Evolutionary conservation across 495 filamentous ascomycete genomes (phyloP).

Genomic region (Chaetomidium leptoderma): DNA sequence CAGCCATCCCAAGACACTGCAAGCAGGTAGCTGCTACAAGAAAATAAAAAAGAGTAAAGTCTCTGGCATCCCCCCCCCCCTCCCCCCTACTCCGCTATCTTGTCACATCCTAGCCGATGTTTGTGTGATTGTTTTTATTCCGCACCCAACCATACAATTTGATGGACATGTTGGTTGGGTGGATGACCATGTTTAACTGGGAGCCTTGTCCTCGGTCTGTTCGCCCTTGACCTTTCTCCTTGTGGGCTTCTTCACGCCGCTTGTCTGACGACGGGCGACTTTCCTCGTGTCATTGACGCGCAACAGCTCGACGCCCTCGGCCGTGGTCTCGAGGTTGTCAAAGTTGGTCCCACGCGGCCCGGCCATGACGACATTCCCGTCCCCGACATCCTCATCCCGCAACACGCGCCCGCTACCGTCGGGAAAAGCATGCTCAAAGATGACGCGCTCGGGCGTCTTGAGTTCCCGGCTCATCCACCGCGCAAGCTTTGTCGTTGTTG

Average conservation of each 20-base stretch:
- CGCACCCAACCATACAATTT: neutral
- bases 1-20: slow-evolving; percentile 4
- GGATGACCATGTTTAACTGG: too few species aligned
- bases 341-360: neutral
- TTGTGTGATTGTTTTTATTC: neutral
- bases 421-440: slow-evolving; percentile 25
- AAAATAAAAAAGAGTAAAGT: slow-evolving; percentile 28
- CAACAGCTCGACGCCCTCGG: neutral
- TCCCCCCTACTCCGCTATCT: too few species aligned
- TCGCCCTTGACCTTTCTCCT: neutral
- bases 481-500: neutral
- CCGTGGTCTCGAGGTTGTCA: neutral
- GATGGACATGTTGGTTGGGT: neutral
- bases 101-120: neutral
- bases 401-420: slow-evolving; percentile 15
- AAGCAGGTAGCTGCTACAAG: slow-evolving; percentile 24
- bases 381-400: slow-evolving; percentile 15
- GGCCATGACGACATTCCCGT: slow-evolving; percentile 3
- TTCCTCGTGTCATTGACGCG: neutral
- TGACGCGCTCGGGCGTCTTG: slow-evolving; percentile 11
- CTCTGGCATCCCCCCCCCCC: slow-evolving; percentile 19
- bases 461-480: neutral
- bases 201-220: neutral
- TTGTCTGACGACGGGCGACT: neutral
- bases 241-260: neutral